Percentiles rank a stretch among this genome's conserved stretches.
phyloP scores from a whole-genome alignment of 2,329 filamentous ascomycete species.

The Arthrobotrys entomopaga region DNA sequence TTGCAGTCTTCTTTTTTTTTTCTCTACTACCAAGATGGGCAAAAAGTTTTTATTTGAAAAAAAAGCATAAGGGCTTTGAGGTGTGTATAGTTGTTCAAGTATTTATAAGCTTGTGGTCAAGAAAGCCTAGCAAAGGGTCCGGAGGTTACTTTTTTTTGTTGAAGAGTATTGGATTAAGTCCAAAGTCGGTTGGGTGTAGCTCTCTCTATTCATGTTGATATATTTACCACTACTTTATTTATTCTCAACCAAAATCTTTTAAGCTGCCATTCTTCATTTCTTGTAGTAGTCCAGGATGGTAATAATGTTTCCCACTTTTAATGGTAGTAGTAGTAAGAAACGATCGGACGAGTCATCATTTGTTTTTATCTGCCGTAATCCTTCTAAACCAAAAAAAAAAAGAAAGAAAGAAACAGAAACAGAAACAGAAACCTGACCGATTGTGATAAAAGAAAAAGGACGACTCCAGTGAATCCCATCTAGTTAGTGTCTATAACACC shows the following conservation, averaged over 20 bases:
- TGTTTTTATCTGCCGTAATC: not conserved
- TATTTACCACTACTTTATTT: too few relatives aligned
- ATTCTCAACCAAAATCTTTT: too few relatives aligned
- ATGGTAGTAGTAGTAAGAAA: not conserved
- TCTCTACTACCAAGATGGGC: constrained; percentile 10
- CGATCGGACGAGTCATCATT: not conserved
- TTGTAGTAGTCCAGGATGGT: too few relatives aligned
- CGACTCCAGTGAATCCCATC: constrained; percentile 5
- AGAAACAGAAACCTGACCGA: not conserved
- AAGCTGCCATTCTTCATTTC: too few relatives aligned
- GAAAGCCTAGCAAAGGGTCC: too few relatives aligned
- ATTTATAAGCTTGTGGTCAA: too few relatives aligned
- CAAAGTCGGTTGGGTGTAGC: too few relatives aligned
- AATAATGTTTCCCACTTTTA: too few relatives aligned
- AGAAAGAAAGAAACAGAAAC: not conserved
- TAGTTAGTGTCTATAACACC: not conserved
- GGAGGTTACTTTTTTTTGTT: too few relatives aligned
- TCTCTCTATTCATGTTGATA: too few relatives aligned
- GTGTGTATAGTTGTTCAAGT: too few relatives aligned
- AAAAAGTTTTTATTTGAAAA: not conserved
- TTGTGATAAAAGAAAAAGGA: constrained; percentile 3
- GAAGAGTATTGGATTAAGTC: too few relatives aligned
- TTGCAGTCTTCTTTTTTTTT: not conserved
- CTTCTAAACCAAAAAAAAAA: constrained; percentile 6
- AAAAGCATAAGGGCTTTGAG: not conserved